phyloP scores from a whole-genome alignment of 139 green algal genomes.

The Auxenochlorella pyrenoidosa region DNA sequence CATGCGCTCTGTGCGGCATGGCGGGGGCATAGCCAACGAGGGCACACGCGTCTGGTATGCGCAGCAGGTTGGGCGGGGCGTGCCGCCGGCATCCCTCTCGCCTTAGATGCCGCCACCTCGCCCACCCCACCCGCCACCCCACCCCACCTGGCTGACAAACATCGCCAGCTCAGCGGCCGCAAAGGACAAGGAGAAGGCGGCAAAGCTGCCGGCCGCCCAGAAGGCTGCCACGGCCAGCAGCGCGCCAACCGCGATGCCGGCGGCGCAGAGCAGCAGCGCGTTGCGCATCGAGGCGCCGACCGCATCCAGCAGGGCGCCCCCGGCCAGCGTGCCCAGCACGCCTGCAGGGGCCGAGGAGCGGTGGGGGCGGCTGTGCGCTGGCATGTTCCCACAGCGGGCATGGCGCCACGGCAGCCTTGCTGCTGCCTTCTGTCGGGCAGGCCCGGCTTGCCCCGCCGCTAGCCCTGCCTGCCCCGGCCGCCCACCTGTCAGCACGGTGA shows the following conservation, averaged over 20 bases:
- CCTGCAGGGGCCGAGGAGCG: constrained; percentile 29
- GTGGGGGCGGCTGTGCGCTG: background rate
- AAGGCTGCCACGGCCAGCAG: constrained; percentile 75
- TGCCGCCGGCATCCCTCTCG: too few species aligned
- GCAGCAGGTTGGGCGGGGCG: too few species aligned
- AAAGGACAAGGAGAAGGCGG: constrained; percentile 70
- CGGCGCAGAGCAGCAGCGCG: constrained; percentile 68
- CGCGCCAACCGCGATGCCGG: constrained; percentile 54
- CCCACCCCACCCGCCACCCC: background rate
- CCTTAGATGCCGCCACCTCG: background rate
- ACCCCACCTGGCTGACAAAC: constrained; percentile 75
- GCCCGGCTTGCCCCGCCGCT: too few species aligned
- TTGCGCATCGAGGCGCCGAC: constrained; percentile 75
- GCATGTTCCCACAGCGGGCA: background rate
- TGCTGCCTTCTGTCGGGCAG: too few species aligned
- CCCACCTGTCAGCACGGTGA: constrained; percentile 87
- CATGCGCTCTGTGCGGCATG: too few species aligned
- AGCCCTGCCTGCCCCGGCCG: background rate
- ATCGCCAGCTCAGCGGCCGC: constrained; percentile 73
- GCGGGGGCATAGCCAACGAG: too few species aligned
- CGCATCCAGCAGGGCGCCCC: constrained; percentile 83
- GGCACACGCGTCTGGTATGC: too few species aligned
- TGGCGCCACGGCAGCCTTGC: too few species aligned
- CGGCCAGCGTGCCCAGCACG: constrained; percentile 78
- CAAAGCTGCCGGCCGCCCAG: constrained; percentile 47